Conservation (phyloP, 1,139 yeast genomes). For the Blastobotrys persicus region DNA sequence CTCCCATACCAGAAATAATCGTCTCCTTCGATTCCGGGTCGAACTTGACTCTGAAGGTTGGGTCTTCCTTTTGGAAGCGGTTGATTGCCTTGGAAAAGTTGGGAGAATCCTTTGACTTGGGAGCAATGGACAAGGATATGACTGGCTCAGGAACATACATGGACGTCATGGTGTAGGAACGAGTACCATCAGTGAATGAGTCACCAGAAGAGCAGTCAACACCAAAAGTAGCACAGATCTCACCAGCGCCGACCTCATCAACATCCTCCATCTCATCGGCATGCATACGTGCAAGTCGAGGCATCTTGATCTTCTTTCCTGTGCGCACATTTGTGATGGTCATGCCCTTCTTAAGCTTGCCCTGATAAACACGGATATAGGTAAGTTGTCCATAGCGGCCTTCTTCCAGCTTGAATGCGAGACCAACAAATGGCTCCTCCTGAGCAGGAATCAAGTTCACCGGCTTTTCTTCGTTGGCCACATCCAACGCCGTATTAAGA, state of each 20-base stretch:
- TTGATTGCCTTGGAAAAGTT: constrained; percentile 95
- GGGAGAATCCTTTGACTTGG: constrained; percentile 83
- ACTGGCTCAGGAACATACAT: constrained; percentile 99
- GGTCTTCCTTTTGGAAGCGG: constrained; percentile 97
- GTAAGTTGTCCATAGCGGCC: constrained; percentile 98
- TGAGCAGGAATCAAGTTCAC: constrained; percentile 74
- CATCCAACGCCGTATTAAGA: constrained; percentile 83
- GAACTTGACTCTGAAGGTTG: constrained; percentile 90
- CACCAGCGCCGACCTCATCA: constrained; percentile 95
- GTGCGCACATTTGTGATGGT: constrained; percentile 86
- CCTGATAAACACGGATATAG: constrained; percentile 95
- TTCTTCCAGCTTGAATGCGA: constrained; percentile 97
- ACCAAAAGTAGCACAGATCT: constrained; percentile 98
- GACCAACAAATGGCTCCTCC: constrained; percentile 82
- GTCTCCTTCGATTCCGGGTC: constrained; percentile 95
- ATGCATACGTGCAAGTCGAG: constrained; percentile 98
- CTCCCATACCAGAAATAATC: constrained; percentile 98
- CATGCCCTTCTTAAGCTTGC: constrained; percentile 85
- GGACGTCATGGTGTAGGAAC: constrained; percentile 83
- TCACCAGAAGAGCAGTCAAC: constrained; percentile 99
- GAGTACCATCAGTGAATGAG: constrained; percentile 77
- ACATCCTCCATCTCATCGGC: constrained; percentile 98
- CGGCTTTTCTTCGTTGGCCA: constrained; percentile 65
- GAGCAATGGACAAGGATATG: constrained; percentile 84
- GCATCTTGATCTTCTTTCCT: constrained; percentile 89